Evolutionary conservation across 2,329 filamentous ascomycete species (phyloP).

Genomic region (Microcyclospora pomicola): DNA sequence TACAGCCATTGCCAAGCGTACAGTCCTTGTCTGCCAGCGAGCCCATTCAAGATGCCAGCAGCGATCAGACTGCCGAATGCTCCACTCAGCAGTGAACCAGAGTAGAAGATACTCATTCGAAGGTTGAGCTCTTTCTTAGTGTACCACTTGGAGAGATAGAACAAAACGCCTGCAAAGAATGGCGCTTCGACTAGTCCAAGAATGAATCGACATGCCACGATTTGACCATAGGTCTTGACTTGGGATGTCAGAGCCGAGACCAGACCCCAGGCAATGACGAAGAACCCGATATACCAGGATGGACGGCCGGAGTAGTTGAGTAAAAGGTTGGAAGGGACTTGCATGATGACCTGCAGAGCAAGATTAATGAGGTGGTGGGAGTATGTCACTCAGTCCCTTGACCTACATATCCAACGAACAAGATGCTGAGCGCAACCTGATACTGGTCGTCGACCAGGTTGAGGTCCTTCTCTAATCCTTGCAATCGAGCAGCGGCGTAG

Average conservation of each 20-base stretch:
- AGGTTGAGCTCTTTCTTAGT: slow-evolving; percentile 53
- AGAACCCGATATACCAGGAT: slow-evolving; percentile 53
- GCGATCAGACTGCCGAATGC: slow-evolving; percentile 53
- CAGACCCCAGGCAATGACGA: slow-evolving; percentile 66
- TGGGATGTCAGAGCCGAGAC: slow-evolving; percentile 40
- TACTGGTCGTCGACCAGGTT: slow-evolving; percentile 45
- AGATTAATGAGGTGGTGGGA: neutral
- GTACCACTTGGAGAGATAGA: slow-evolving; percentile 54
- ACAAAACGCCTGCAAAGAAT: slow-evolving; percentile 32
- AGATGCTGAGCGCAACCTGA: slow-evolving; percentile 43
- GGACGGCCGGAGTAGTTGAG: slow-evolving; percentile 50
- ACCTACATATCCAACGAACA: slow-evolving; percentile 46
- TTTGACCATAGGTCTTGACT: slow-evolving; percentile 14
- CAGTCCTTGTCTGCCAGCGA: slow-evolving; percentile 45
- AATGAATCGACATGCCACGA: slow-evolving; percentile 37
- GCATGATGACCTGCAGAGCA: slow-evolving; percentile 15
- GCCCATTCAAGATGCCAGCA: slow-evolving; percentile 50
- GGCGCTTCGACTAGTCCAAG: slow-evolving; percentile 51
- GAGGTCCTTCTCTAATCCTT: slow-evolving; percentile 50
- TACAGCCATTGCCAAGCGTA: slow-evolving; percentile 49
- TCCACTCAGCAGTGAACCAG: slow-evolving; percentile 54
- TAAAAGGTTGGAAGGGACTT: slow-evolving; percentile 54
- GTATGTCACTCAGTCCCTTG: neutral
- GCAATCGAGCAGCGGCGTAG: slow-evolving; percentile 52
- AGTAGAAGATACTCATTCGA: slow-evolving; percentile 53